Evolutionary conservation across 2,329 filamentous ascomycete genomes (phyloP), one percentile per base, ranked within the genome.

Genomic region (Fusarium penzigii): DNA sequence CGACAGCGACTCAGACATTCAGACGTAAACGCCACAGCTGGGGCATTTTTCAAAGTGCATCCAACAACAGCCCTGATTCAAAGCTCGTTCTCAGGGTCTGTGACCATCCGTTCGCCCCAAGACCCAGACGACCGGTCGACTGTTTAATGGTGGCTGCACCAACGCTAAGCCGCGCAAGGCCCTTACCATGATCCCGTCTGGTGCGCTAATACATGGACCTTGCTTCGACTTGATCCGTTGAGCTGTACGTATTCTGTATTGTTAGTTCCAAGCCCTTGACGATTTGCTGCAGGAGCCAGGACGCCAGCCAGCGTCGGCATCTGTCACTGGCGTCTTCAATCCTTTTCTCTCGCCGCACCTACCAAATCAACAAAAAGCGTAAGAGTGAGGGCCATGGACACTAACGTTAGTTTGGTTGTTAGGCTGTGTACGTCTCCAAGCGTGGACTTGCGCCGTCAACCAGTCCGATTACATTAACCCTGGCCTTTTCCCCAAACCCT

Each of bases 1-100:
- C 10, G 10, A 9, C 32, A 53, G 43, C 57, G 57, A 60, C 55
- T 61, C 57, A 47, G 48, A 46, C 45, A 51, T 29, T 45, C 49
- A 56, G 53, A 49, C 48, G 59, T 41, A 56, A 49, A 58, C 59
- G 59, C 59, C 59, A 62, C 54, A 42, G 45, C 51, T 49, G 39
- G 11, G 47, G 59, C 46, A 48, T 53, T 44, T 48, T 25, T 25
- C 20, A 25, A 25, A 25, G 20, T 25, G 7, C 20, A 25, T 25
- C 20, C 20, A 25, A 25, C 55, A 45, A 48, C 45, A 48, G 29
- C 53, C 52, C 20, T 25, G 49, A 58, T 63, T 65, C 51, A 48
- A 57, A 53, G 52, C 59, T 25, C 45, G 42, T 59, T 62, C 53
- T 52, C 44, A 57, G 56, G 57, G 62, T 43, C 20, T 25, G 20